A percentile compares a stretch with the other conserved stretches of the same genome.
Evolutionary conservation across 2,329 filamentous ascomycete species (phyloP).

Genomic region (Aspergillus sergii): DNA sequence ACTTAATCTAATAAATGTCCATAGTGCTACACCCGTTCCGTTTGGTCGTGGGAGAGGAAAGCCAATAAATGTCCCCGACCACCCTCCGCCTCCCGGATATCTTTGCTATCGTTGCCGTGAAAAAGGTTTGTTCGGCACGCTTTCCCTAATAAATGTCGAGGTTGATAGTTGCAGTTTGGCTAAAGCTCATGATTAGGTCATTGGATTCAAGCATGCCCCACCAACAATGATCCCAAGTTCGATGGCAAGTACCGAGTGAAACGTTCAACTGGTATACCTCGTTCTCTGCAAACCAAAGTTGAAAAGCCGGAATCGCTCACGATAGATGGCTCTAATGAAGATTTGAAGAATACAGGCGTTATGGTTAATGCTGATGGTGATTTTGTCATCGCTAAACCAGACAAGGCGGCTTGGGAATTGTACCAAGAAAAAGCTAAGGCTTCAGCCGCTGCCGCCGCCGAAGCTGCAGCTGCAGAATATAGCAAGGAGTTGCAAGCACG

Average conservation of each 20-base stretch:
- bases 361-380: slow-evolving; percentile 98
- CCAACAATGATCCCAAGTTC: slow-evolving; percentile 96
- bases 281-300: slow-evolving; percentile 92
- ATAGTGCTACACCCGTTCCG: slow-evolving; percentile 48
- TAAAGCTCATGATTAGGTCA: slow-evolving; percentile 61
- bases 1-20: slow-evolving; percentile 35
- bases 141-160: not conserved
- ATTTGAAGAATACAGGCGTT: slow-evolving; percentile 80
- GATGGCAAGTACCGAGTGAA: slow-evolving; percentile 93
- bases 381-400: slow-evolving; percentile 93
- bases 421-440: slow-evolving; percentile 94
- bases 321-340: slow-evolving; percentile 75
- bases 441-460: slow-evolving; percentile 77
- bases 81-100: slow-evolving; percentile 90
- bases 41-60: slow-evolving; percentile 42
- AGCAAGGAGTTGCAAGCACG: slow-evolving; percentile 86
- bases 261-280: slow-evolving; percentile 93
- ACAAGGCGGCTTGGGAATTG: slow-evolving; percentile 94
- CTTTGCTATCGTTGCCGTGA: slow-evolving; percentile 95
- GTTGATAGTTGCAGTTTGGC: not conserved
- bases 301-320: slow-evolving; percentile 81
- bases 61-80: slow-evolving; percentile 76
- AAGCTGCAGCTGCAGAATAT: slow-evolving; percentile 74
- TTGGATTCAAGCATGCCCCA: slow-evolving; percentile 97
- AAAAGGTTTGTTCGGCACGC: slow-evolving; percentile 60